Evolutionary conservation across 345 rosid species (phyloP), one percentile per base, ranked within the genome.

Genomic region (Bretschneidera sinensis): DNA sequence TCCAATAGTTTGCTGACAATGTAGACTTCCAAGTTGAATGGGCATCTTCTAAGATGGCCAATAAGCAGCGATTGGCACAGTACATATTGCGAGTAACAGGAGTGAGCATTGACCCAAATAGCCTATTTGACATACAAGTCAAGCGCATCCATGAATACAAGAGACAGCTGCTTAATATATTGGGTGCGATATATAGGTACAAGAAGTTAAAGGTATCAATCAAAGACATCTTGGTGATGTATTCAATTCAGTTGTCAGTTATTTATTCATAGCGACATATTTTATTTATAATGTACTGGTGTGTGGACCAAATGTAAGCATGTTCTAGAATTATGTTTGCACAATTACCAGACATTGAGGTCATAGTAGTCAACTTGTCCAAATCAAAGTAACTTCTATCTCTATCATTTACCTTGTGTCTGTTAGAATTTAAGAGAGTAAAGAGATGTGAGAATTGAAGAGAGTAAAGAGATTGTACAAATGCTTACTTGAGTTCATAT

Each of bases 71-170:
- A 24, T 75, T 92, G 81, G 91, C 92, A 48, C 71, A 68, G 62
- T 89, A 87, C 65, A 63, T 92, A 76, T 33, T 64, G 78, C 85
- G 65, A 62, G 96, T 85, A 60, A 92, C 92, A 17, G 96, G 97
- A 69, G 92, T 66, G 63, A 84, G 68, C 67, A 80, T 92, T 61
- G 94, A 92, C 69, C 80, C 94, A 54, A 81, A 74, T 66, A 89
- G 88, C 72, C 79, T 92, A 48, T 92, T 89, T 75, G 98, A 92
- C 78, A 92, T 92, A 67, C 97, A 89, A 81, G 89, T 92, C 65
- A 92, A 92, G 81, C 96, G 98, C 68, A 92, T 92, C 70, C 98
- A 92, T 70, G 98, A 92, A 62, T 92, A 92, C 77, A 92, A 92
- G 84, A 86, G 98, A 75, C 97, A 92, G 67, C 78, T 92, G 59